Evolutionary conservation across 139 green algal genomes (phyloP), one percentile per base, ranked within the genome.

Genomic region (Chlamydomonas asymmetrica): DNA sequence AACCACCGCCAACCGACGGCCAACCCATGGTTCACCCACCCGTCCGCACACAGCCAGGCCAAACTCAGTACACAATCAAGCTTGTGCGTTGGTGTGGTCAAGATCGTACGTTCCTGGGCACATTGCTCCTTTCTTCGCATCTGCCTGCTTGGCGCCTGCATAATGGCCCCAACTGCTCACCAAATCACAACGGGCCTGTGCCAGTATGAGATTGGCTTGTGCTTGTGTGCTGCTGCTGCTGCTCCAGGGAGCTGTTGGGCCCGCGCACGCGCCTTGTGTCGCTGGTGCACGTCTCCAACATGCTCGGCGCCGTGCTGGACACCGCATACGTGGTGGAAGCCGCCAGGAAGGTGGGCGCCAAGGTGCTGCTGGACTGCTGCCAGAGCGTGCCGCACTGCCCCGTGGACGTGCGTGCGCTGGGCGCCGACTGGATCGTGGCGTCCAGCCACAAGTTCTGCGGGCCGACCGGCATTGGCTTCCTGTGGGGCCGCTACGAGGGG

Each of bases 381-480:
- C 97, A 99, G 85, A 94, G 85, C 3, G 92, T 99, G 73, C 96
- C 97, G 9, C 92, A 98, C 91, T 97, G 97, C 90, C 88, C 92
- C 0, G 82, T 98, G 8, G 90, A 99, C 66, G 96, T 99, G 29
- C 75, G 81, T 2, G 6, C 76, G 3, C 85, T 99, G 40, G 94
- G 92, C 1, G 93, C 87, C 22, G 97, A 99, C 85, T 99, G 90
- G 84, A 92, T 98, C 38, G 97, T 98, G 40, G 95, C 86, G 10
- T 95, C 88, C n/a, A 82, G 68, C 5, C 97, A 99, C 88, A 99
- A 99, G 80, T 97, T 98, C 92, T 97, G 93, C 65, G 96, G 88
- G 0, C 94, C 97, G 25, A 98, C 96, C 22, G 97, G 96, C 79
- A 97, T 98, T 41, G 96, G 96, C 29, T 99, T 99, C 82, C 86